phyloP scores from a whole-genome alignment of 208 protist species.

The Acanthamoeba healyi region DNA sequence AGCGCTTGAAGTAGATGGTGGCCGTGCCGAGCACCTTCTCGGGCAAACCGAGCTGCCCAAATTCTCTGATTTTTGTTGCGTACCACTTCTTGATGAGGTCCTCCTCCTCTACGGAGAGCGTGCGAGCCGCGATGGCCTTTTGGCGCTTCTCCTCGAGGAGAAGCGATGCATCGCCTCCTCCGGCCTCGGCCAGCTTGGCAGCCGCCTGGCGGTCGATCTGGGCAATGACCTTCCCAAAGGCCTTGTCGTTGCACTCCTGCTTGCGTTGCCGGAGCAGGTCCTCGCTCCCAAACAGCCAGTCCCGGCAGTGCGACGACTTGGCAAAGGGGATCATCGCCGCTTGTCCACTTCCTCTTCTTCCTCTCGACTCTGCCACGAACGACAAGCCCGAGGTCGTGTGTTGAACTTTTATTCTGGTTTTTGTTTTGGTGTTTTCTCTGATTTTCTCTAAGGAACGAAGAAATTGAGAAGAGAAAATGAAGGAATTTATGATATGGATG shows the following conservation, averaged over 20 bases:
- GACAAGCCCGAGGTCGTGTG: no score
- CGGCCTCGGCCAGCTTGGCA: neutral
- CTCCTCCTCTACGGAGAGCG: neutral
- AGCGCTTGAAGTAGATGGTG: conserved; percentile 58
- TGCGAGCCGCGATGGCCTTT: conserved; percentile 5
- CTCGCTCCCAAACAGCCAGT: conserved; percentile 29
- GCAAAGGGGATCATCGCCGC: neutral
- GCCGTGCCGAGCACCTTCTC: conserved; percentile 44
- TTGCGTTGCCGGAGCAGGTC: neutral
- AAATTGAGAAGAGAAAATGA: no score
- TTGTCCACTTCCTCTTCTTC: neutral
- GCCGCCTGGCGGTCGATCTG: neutral
- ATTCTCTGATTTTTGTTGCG: conserved; percentile 10
- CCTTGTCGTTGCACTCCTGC: conserved; percentile 17
- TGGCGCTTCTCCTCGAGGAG: conserved; percentile 19
- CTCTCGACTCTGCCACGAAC: no score
- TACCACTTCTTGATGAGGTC: conserved; percentile 32
- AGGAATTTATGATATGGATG: neutral
- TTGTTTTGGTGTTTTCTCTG: no score
- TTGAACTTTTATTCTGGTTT: neutral
- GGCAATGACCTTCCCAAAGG: neutral
- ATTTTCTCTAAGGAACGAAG: no score
- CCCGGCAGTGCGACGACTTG: neutral
- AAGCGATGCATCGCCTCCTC: neutral
- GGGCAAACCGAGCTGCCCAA: neutral